phyloP scores from a whole-genome alignment of 1,139 yeast species.

The Pichia sp. region DNA sequence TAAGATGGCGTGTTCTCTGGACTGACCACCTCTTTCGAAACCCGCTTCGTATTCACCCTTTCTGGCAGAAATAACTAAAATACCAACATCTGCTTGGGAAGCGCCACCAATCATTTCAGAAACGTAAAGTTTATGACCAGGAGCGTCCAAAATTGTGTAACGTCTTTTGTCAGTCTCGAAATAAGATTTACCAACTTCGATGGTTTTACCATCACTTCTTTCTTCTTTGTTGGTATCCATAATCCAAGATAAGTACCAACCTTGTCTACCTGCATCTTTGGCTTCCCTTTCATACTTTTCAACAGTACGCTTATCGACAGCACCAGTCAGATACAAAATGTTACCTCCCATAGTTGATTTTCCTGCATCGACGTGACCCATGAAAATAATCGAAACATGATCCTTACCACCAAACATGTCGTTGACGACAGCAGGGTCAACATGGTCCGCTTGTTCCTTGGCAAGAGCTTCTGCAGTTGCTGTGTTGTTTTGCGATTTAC shows the following conservation, averaged over 20 bases:
- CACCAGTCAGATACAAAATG: conserved; percentile 84
- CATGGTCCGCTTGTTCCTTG: conserved; percentile 77
- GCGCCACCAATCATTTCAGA: conserved; percentile 93
- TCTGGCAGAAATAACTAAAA: conserved; percentile 87
- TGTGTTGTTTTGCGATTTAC: conserved; percentile 9
- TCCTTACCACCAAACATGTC: conserved; percentile 97
- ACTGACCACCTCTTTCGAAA: conserved; percentile 90
- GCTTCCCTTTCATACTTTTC: conserved; percentile 99
- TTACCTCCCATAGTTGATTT: conserved; percentile 99
- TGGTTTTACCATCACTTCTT: conserved; percentile 97
- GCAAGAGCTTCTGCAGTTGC: conserved; percentile 33
- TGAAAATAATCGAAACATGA: conserved; percentile 91
- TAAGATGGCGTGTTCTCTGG: conserved; percentile 89
- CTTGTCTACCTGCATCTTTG: conserved; percentile 96
- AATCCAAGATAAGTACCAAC: conserved; percentile 98
- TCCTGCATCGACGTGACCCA: conserved; percentile 99
- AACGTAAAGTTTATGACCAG: conserved; percentile 97
- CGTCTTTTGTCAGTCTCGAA: conserved; percentile 94
- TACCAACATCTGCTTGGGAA: conserved; percentile 91
- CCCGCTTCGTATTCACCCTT: conserved; percentile 94
- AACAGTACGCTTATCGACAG: conserved; percentile 96
- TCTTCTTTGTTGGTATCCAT: conserved; percentile 92
- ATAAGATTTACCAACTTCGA: conserved; percentile 92
- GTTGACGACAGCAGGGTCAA: conserved; percentile 82
- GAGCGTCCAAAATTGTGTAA: conserved; percentile 91